phyloP scores from a whole-genome alignment of 108 stramenopile species.

The Nitzschia putrida region DNA sequence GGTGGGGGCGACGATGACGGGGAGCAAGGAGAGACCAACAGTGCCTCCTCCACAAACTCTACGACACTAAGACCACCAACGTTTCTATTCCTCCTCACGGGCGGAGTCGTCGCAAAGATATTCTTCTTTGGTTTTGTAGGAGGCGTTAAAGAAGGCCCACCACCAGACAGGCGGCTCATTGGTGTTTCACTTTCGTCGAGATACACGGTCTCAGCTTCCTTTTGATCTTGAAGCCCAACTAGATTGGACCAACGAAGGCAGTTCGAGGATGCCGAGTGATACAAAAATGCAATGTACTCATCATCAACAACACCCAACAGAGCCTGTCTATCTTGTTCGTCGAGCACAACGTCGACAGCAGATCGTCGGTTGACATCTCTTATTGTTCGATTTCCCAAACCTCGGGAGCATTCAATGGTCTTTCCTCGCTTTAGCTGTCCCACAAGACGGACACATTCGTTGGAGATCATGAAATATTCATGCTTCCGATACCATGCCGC shows the following conservation, averaged over 20 bases:
- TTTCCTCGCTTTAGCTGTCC: background rate
- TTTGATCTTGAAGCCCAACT: slow-evolving; percentile 12
- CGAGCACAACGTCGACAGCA: background rate
- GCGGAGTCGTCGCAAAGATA: too few species aligned
- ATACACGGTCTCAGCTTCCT: background rate
- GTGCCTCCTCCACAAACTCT: too few species aligned
- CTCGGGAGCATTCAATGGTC: background rate
- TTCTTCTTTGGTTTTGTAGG: too few species aligned
- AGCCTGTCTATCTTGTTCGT: slow-evolving; percentile 3
- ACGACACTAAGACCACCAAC: too few species aligned
- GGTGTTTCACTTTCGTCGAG: background rate
- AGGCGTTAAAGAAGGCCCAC: too few species aligned
- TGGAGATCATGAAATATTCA: background rate
- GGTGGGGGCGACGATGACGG: too few species aligned
- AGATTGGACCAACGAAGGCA: background rate
- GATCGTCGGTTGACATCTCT: background rate
- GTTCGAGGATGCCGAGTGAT: slow-evolving; percentile 3
- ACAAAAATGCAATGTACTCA: slow-evolving; percentile 1
- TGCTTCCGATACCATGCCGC: slow-evolving; percentile 1
- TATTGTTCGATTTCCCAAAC: background rate
- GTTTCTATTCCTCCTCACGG: too few species aligned
- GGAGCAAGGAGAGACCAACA: too few species aligned
- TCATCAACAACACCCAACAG: background rate
- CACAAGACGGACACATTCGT: background rate
- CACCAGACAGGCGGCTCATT: too few species aligned